Evolutionary conservation across 83 land plant genomes (phyloP), one percentile per base, ranked within the genome.

Genomic region (Picea abies): DNA sequence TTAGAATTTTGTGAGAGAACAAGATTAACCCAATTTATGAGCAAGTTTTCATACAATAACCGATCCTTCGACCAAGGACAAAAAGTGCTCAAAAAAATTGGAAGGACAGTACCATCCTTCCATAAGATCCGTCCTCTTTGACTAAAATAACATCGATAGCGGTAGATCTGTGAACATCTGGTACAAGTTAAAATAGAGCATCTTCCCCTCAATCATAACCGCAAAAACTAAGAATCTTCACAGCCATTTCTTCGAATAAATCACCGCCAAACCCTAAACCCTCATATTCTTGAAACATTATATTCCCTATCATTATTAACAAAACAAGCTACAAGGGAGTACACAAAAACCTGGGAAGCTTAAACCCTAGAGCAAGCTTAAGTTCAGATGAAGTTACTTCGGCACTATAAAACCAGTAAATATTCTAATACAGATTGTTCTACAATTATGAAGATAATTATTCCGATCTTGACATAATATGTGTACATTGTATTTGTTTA

Each of bases 81-180:
- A 67, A 80, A 64, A n/a, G 60, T 37, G 19, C 26, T 60, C 0
- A 63, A 63, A 56, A 20, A 0, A 63, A 16, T 26, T 11, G 6
- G 23, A 65, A 29, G 1, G 25, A 47, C 0, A 25, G 2, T 4
- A 23, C 79, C 39, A n/a, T 89, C 92, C 95, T 89, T 77, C 72
- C 87, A 56, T 87, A 89, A 1, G 88, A 84, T 71, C 91, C 92
- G 61, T 90, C 86, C 60, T 63, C 75, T 2, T 60, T 26, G 44
- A 89, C 84, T 15, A 68, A 52, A 83, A 93, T 84, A 39, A 90
- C 83, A 78, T 93, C 91, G 4, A 83, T 23, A 35, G 92, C 95
- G 4, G 91, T 6, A 4, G 35, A 32, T 32, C 35, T 32, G 35
- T 32, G 35, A 32, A 2, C 1, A 32, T 1, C 35, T 32, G 35